phyloP scores from a whole-genome alignment of 495 filamentous ascomycete species.

The Talaromyces ruber region DNA sequence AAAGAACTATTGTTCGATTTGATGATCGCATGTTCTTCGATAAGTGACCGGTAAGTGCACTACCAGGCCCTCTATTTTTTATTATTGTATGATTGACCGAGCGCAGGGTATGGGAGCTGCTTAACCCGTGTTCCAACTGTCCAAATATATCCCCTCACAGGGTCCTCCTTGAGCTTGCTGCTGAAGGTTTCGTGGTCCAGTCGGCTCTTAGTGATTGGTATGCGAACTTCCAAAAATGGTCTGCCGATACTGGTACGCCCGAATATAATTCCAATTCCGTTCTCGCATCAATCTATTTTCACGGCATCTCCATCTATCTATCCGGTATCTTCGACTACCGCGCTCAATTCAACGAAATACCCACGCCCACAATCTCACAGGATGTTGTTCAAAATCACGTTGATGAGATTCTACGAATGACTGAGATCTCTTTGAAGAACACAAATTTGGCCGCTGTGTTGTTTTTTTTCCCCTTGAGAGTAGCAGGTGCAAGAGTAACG shows the following conservation, averaged over 20 bases:
- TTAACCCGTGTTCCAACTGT: too few relatives aligned
- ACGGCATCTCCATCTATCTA: conserved; percentile 9
- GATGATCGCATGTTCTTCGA: too few relatives aligned
- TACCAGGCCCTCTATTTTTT: too few relatives aligned
- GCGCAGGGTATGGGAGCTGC: too few relatives aligned
- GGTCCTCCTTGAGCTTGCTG: too few relatives aligned
- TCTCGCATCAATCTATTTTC: conserved; percentile 2
- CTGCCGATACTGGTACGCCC: too few relatives aligned
- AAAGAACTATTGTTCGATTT: too few relatives aligned
- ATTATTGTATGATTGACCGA: too few relatives aligned
- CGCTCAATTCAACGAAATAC: neutral
- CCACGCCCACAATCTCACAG: neutral
- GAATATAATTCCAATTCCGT: neutral
- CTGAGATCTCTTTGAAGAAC: neutral
- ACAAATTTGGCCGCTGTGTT: neutral
- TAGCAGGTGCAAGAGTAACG: neutral
- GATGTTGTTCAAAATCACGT: neutral
- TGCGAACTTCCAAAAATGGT: neutral
- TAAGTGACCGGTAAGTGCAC: too few relatives aligned
- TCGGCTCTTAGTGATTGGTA: neutral
- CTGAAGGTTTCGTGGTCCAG: too few relatives aligned
- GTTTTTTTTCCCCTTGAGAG: neutral
- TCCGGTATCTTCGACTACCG: conserved; percentile 7
- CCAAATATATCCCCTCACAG: too few relatives aligned
- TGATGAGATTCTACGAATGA: neutral